These are phyloP conservation scores for Ogataea hybrid DNA, from an alignment of 1,139 yeast species.

Conservation along the genomic window DNA sequence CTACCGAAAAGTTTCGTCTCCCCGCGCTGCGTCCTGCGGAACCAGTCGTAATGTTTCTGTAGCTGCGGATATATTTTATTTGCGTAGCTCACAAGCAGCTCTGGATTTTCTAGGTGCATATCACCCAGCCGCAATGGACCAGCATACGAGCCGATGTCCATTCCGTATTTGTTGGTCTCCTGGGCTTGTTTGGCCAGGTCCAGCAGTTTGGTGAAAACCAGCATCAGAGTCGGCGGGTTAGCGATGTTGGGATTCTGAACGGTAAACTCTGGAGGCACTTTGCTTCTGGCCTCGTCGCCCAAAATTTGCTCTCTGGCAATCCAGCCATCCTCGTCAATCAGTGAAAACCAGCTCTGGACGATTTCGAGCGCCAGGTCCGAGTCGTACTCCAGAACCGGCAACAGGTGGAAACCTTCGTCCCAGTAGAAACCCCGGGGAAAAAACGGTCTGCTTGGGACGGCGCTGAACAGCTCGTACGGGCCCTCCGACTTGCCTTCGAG, in stretches of 20 bases:
- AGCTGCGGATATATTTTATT: slow-evolving; percentile 71
- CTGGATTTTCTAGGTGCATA: slow-evolving; percentile 57
- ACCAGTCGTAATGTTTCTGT: slow-evolving; percentile 80
- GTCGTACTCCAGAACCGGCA: slow-evolving; percentile 81
- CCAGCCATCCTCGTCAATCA: slow-evolving; percentile 93
- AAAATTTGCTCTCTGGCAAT: slow-evolving; percentile 93
- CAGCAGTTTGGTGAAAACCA: slow-evolving; percentile 69
- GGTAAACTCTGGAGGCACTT: slow-evolving; percentile 84
- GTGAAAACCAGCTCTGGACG: slow-evolving; percentile 79
- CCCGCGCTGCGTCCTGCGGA: slow-evolving; percentile 78
- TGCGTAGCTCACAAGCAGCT: slow-evolving; percentile 61
- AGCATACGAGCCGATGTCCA: slow-evolving; percentile 19
- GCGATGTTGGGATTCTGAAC: slow-evolving; percentile 90
- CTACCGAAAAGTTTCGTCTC: slow-evolving; percentile 71
- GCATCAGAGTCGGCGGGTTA: slow-evolving; percentile 91
- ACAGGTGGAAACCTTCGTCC: slow-evolving; percentile 97
- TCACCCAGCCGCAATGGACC: slow-evolving; percentile 38
- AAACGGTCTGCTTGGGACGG: slow-evolving; percentile 90
- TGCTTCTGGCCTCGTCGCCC: slow-evolving; percentile 86
- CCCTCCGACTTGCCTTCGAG: slow-evolving; percentile 59
- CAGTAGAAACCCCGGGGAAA: slow-evolving; percentile 97
- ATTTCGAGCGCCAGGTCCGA: slow-evolving; percentile 81
- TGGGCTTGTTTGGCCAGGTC: slow-evolving; percentile 39
- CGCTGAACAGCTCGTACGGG: slow-evolving; percentile 69
- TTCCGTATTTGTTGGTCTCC: not conserved